Evolutionary conservation across 306 rosid genomes (phyloP).

Genomic region (Purshia tridentata): DNA sequence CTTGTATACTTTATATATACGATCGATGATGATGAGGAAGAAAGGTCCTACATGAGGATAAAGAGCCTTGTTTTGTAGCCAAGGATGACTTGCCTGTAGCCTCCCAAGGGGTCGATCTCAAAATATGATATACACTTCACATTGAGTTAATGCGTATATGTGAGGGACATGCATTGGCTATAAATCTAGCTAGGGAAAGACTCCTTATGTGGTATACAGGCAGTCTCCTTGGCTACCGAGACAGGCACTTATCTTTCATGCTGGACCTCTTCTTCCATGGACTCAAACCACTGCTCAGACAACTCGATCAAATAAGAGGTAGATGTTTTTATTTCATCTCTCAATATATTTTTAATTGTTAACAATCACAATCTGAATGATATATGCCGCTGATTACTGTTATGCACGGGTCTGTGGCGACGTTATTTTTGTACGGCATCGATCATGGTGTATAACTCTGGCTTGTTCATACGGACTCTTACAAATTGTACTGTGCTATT

Average conservation of each 20-base stretch:
- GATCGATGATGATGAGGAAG: slow-evolving; percentile 23
- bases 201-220: slow-evolving; percentile 38
- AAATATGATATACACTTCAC: background rate
- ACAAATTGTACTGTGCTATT: too few relatives aligned
- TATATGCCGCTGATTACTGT: background rate
- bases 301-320: background rate
- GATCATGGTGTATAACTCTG: too few relatives aligned
- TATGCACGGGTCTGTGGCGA: background rate
- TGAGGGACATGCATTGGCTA: background rate
- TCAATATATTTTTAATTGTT: background rate
- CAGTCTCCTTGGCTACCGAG: slow-evolving; percentile 61
- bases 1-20: too few relatives aligned
- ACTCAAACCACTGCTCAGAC: too few relatives aligned
- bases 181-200: background rate
- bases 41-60: slow-evolving; percentile 47
- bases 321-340: background rate
- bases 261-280: slow-evolving; percentile 39
- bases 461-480: too few relatives aligned
- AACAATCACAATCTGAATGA: too few relatives aligned
- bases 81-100: slow-evolving; percentile 66
- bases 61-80: slow-evolving; percentile 61
- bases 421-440: too few relatives aligned
- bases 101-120: slow-evolving; percentile 15
- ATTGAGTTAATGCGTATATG: too few relatives aligned
- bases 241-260: slow-evolving; percentile 50